Percentiles rank a stretch among this genome's conserved stretches.
Conservation (phyloP, 1,284 basidiomycete species). For the Vanrija sp. region DNA sequence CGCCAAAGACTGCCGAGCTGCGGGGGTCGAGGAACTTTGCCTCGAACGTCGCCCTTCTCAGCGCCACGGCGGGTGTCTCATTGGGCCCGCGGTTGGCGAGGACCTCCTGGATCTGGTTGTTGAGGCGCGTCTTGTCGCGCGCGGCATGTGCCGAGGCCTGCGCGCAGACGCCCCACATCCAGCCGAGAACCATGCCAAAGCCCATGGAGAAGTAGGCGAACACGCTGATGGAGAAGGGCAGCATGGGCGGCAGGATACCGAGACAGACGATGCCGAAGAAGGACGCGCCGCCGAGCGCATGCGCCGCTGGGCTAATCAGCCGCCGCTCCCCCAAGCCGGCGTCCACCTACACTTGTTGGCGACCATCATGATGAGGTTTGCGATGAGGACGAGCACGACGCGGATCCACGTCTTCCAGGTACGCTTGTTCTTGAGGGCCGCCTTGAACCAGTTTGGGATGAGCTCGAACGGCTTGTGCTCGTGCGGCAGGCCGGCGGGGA, state of each 20-base stretch:
- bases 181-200: constrained; percentile 63
- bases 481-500: too few species aligned
- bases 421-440: constrained; percentile 19
- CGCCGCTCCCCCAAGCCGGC: background rate
- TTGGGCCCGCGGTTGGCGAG: constrained; percentile 51
- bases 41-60: constrained; percentile 57
- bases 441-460: constrained; percentile 28
- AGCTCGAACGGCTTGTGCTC: background rate
- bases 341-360: constrained; percentile 19
- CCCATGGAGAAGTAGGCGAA: constrained; percentile 54
- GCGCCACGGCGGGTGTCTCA: constrained; percentile 55
- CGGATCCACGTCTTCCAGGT: constrained; percentile 45
- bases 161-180: constrained; percentile 68
- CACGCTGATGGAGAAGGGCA: constrained; percentile 41
- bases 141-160: constrained; percentile 65
- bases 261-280: constrained; percentile 40
- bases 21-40: constrained; percentile 66
- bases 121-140: constrained; percentile 53
- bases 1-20: constrained; percentile 58
- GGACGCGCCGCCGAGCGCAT: background rate
- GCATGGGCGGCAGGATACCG: constrained; percentile 42
- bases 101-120: background rate
- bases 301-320: background rate
- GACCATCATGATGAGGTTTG: constrained; percentile 33
- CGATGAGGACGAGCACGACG: constrained; percentile 36